phyloP scores from a whole-genome alignment of 2,329 filamentous ascomycete species.

The Basipetospora chlamydospora region DNA sequence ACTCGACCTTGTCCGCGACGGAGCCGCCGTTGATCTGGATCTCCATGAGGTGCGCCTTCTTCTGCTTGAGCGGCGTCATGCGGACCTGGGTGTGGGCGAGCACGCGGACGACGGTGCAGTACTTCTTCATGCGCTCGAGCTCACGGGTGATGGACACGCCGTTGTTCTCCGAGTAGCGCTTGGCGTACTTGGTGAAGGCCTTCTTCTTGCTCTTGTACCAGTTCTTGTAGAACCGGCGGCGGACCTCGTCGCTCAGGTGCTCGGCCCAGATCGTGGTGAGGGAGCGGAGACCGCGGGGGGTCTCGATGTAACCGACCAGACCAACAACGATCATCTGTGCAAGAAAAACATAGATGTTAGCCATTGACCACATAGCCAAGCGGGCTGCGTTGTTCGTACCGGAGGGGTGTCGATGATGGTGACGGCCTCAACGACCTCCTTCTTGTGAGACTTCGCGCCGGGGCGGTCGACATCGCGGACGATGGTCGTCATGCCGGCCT shows the following conservation, averaged over 20 bases:
- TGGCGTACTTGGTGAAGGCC: conserved; percentile 99
- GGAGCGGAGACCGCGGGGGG: conserved; percentile 95
- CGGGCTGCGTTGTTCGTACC: conserved; percentile 79
- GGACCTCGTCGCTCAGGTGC: conserved; percentile 96
- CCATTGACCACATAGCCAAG: conserved; percentile 59
- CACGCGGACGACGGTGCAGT: conserved; percentile 98
- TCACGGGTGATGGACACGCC: conserved; percentile 87
- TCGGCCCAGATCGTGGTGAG: conserved; percentile 99
- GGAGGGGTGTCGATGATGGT: conserved; percentile 85
- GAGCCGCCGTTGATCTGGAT: conserved; percentile 98
- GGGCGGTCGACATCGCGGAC: conserved; percentile 98
- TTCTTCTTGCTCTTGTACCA: conserved; percentile 99
- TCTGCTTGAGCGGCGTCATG: conserved; percentile 99
- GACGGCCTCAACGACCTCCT: conserved; percentile 85
- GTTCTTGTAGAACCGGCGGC: conserved; percentile 99
- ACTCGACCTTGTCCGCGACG: conserved; percentile 91
- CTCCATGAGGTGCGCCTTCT: conserved; percentile 99
- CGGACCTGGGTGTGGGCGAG: conserved; percentile 99
- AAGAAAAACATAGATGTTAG: conserved; percentile 40
- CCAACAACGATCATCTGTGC: conserved; percentile 96
- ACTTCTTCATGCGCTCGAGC: conserved; percentile 99
- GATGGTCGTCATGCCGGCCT: conserved; percentile 99
- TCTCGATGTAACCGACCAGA: conserved; percentile 99
- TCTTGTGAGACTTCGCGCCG: conserved; percentile 99
- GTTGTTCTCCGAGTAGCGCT: conserved; percentile 94